Base-by-base conservation (phyloP, 1,284 basidiomycete species). In the Moesziomyces antarcticus region DNA sequence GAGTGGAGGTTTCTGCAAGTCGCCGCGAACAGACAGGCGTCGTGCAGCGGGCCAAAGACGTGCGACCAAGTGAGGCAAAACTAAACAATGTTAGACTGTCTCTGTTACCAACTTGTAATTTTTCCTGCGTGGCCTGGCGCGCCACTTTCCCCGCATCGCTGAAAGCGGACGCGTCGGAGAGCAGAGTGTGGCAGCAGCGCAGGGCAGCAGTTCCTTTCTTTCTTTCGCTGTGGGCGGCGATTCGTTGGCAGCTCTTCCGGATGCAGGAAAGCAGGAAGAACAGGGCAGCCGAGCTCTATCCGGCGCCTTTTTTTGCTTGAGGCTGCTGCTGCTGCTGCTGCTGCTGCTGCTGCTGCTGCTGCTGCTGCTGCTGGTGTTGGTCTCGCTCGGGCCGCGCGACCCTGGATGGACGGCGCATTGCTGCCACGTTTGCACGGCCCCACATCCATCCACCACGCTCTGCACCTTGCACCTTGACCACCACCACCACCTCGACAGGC, bases 41-140 rank as follows among this genome's bases (percentile, higher is more conserved):
- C 50, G 60, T 48, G 42, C 18, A 48, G 30, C 14, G 27, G 13
- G 16, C 30, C 4, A 10, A 50, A 55, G 60, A 27, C 49, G 60
- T 56, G 60, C 58, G 35, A 22, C 14, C n/a, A 20, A 16, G 22
- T 2, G 10, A 33, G 30, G 30, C 30, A 13, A 33, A 1, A 13
- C 4, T 33, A 5, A 33, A 3, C 10, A 11, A 3, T 54, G 50
- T 58, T 65, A 41, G 33, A 25, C n/a, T 13, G n/a, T 0, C 35
- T 35, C 16, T 27, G 5, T 10, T 20, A 13, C 27, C 10, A 16
- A 37, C 14, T 14, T 16, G n/a, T 1, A 22, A 44, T 21, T 13
- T 16, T 13, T 22, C 5, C 5, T 44, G 43, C 11, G 18, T 8
- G 41, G 8, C 41, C 10, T 9, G 8, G n/a, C 27, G 20, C 37